Evolutionary conservation across 495 filamentous ascomycete species (phyloP).

Genomic region (Trypethelium eluteriae): DNA sequence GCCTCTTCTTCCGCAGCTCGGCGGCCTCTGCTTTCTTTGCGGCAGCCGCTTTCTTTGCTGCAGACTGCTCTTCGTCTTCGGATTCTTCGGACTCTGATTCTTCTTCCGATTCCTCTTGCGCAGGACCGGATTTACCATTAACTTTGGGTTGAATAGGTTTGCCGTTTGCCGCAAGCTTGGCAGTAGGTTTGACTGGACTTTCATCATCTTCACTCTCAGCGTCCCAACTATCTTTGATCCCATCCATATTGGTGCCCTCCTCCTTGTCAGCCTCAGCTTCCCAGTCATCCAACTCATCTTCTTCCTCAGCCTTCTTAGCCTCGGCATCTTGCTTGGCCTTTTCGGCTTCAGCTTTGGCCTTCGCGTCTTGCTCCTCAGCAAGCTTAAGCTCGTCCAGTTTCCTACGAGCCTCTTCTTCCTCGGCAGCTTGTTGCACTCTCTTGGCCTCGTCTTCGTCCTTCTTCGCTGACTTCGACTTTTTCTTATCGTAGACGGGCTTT

Average conservation of each 20-base stretch:
- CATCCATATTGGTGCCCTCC: constrained; percentile 55
- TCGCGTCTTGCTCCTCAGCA: constrained; percentile 40
- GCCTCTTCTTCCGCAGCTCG: constrained; percentile 77
- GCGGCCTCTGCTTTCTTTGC: constrained; percentile 81
- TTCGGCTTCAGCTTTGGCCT: constrained; percentile 47
- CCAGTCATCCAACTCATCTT: constrained; percentile 72
- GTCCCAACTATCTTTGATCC: constrained; percentile 94
- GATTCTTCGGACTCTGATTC: constrained; percentile 47
- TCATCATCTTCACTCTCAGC: constrained; percentile 68
- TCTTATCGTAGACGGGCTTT: constrained; percentile 50
- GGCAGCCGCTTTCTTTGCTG: constrained; percentile 58
- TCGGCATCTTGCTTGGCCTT: constrained; percentile 45
- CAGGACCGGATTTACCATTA: constrained; percentile 22
- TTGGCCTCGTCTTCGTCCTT: constrained; percentile 39
- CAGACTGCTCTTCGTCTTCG: constrained; percentile 63
- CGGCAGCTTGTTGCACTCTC: constrained; percentile 54
- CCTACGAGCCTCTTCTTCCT: constrained; percentile 37
- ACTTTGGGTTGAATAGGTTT: constrained; percentile 28
- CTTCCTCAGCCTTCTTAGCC: constrained; percentile 50
- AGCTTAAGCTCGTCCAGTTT: constrained; percentile 42
- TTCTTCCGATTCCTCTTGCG: constrained; percentile 44
- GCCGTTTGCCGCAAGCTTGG: constrained; percentile 36
- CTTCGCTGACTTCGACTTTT: constrained; percentile 53
- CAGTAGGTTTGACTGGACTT: constrained; percentile 12
- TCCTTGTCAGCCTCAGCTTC: constrained; percentile 73